A percentile compares a stretch with the other conserved stretches of the same genome.
phyloP scores from a whole-genome alignment of 2,329 filamentous ascomycete species.

The Aspergillus sclerotialis region DNA sequence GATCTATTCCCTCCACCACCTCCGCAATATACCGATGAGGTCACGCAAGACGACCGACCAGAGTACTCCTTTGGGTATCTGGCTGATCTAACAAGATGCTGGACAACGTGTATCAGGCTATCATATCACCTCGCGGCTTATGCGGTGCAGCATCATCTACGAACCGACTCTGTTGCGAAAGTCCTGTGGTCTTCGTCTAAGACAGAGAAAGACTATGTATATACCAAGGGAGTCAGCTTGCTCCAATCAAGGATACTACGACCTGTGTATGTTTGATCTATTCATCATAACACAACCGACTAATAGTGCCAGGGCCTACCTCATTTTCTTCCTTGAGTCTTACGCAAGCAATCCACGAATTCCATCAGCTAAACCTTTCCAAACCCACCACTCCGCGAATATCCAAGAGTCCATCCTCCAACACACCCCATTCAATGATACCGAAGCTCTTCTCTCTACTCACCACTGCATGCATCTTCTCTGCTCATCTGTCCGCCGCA shows the following conservation, averaged over 20 bases:
- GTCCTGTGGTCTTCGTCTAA: constrained; percentile 16
- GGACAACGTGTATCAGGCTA: constrained; percentile 18
- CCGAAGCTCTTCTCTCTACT: constrained; percentile 14
- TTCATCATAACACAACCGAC: neutral
- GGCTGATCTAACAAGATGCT: constrained; percentile 17
- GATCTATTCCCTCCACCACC: constrained; percentile 20
- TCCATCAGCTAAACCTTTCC: constrained; percentile 4
- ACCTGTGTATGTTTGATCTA: constrained; percentile 11
- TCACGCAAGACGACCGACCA: constrained; percentile 10
- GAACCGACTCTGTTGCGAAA: constrained; percentile 11
- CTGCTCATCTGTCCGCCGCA: constrained; percentile 14
- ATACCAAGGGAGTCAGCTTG: constrained; percentile 14
- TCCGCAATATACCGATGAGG: constrained; percentile 14
- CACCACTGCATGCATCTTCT: constrained; percentile 20
- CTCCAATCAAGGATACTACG: constrained; percentile 16
- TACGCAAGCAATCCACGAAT: constrained; percentile 4
- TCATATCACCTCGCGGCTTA: constrained; percentile 20
- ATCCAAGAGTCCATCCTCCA: constrained; percentile 16
- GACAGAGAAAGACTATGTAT: constrained; percentile 18
- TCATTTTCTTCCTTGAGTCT: constrained; percentile 20
- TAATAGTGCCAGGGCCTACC: constrained; percentile 13
- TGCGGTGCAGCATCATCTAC: constrained; percentile 15
- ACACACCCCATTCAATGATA: constrained; percentile 15
- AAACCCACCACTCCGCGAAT: too few species aligned
- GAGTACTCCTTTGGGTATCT: constrained; percentile 21